Evolutionary conservation across 768 basidiomycete genomes (phyloP).

Genomic region (Pulveroboletus sp.): DNA sequence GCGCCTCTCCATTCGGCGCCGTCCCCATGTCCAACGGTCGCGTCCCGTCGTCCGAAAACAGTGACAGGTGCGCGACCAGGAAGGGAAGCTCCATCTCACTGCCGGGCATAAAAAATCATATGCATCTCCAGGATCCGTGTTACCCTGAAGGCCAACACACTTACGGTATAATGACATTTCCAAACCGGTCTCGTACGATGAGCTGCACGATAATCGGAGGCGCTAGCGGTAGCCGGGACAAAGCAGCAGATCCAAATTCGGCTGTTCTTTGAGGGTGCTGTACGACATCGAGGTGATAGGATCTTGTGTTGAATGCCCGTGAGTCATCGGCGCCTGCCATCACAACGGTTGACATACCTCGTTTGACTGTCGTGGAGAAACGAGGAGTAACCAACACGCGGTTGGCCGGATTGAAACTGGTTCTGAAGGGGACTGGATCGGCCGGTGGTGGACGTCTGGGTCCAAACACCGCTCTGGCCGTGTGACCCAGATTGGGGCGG

Average conservation of each 20-base stretch:
- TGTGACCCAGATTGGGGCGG: constrained; percentile 32
- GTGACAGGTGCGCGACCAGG: constrained; percentile 75
- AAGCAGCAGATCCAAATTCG: constrained; percentile 67
- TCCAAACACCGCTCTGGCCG: constrained; percentile 25
- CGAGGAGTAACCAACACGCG: constrained; percentile 55
- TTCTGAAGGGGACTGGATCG: constrained; percentile 34
- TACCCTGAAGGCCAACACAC: constrained; percentile 34
- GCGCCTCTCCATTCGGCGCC: constrained; percentile 39
- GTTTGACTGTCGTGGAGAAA: constrained; percentile 51
- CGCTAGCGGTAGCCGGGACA: constrained; percentile 78
- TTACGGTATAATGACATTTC: constrained; percentile 74
- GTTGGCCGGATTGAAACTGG: constrained; percentile 38
- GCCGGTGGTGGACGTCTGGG: constrained; percentile 21
- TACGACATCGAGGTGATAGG: constrained; percentile 78
- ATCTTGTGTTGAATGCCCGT: constrained; percentile 34
- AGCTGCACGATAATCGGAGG: constrained; percentile 83
- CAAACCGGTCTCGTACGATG: constrained; percentile 65
- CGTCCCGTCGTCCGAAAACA: constrained; percentile 66
- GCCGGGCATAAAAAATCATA: constrained; percentile 14
- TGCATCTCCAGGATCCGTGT: constrained; percentile 18
- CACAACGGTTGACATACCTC: constrained; percentile 38
- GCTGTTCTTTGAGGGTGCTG: constrained; percentile 82
- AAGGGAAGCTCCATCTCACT: constrained; percentile 87
- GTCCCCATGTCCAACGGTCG: constrained; percentile 62
- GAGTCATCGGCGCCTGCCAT: constrained; percentile 12